Percentiles rank a stretch among this genome's conserved stretches.
These are phyloP conservation scores for Rhodotorula sp. DNA, from an alignment of 1,284 basidiomycete genomes.

Conservation along the genomic window DNA sequence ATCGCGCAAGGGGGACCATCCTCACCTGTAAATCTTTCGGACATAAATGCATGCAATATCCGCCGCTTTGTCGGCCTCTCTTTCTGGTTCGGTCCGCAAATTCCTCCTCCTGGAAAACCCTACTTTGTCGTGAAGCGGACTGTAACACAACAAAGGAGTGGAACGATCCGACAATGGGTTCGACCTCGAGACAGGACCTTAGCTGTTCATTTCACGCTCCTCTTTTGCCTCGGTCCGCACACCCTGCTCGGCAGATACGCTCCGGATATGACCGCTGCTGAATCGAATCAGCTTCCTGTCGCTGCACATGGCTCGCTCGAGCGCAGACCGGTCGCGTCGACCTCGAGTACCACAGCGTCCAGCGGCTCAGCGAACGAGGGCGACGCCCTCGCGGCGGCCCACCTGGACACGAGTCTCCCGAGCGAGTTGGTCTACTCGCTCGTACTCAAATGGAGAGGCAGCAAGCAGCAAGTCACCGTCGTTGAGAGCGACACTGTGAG, in stretches of 20 bases:
- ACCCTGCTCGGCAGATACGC: not conserved
- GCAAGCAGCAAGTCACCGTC: slow-evolving; percentile 13
- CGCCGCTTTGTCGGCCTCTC: too few species aligned
- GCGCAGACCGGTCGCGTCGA: not conserved
- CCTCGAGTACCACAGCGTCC: not conserved
- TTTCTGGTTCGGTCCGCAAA: too few species aligned
- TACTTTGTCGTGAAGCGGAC: too few species aligned
- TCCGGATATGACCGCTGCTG: not conserved
- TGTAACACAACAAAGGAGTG: too few species aligned
- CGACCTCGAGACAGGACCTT: too few species aligned
- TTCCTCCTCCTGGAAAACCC: too few species aligned
- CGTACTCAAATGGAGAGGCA: slow-evolving; percentile 15
- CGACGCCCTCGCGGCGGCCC: not conserved
- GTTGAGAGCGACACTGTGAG: slow-evolving; percentile 23
- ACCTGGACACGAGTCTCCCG: slow-evolving; percentile 12
- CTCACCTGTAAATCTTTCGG: too few species aligned
- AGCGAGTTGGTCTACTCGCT: slow-evolving; percentile 15
- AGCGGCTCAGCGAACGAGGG: too few species aligned
- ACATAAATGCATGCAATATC: too few species aligned
- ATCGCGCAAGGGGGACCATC: slow-evolving; percentile 28
- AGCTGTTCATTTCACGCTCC: not conserved
- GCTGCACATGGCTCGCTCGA: slow-evolving; percentile 2
- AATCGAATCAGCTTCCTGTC: not conserved
- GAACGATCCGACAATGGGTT: too few species aligned
- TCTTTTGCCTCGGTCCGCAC: too few species aligned